Base-by-base conservation (phyloP, 225 moss, liverwort and hornwort genomes). In the Ulota crispa region DNA sequence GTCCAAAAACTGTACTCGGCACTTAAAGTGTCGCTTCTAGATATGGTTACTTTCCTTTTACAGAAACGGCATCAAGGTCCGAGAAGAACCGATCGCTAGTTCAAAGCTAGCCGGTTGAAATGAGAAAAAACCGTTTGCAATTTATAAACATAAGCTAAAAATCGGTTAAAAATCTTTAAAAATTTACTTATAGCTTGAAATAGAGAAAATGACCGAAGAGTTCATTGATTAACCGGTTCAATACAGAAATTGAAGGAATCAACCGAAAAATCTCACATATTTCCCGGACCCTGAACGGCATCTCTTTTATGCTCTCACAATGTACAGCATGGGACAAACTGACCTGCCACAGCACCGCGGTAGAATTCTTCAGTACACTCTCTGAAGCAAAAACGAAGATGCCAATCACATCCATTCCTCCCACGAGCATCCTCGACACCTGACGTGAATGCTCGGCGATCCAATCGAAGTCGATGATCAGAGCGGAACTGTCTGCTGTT, bases 371-470 rank as follows among this genome's bases (percentile, higher is more conserved):
- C 43, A 92, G 83, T 28, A 82, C 76, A 36, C 42, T 63, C 73
- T 92, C 89, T 0, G 87, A 84, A 16, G 86, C 87, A 80, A 93
- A 93, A 18, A 85, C 86, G 81, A 88, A 99, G 24, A 99, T 82
- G 28, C 99, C 99, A 19, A 99, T 89, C 2, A 99, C 94, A 76
- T 88, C 80, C 86, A 96, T 89, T 82, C 99, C 99, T 76, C 99
- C 99, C 9, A 96, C 83, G 19, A 99, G 92, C 96, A 99, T 99
- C 85, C 93, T 90, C 75, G 93, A 90, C 47, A 99, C 94, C 92
- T 97, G 97, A 60, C 93, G 93, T 16, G 93, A 89, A 89, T 99
- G 99, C 78, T 99, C 94, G 37, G 93, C 92, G 42, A 96, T 85
- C 99, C 99, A 99, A 75, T 93, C 94, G 4, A 73, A 77, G 70